Conservation (phyloP, 2,329 filamentous ascomycete species). For the Diplodia sapinea region DNA sequence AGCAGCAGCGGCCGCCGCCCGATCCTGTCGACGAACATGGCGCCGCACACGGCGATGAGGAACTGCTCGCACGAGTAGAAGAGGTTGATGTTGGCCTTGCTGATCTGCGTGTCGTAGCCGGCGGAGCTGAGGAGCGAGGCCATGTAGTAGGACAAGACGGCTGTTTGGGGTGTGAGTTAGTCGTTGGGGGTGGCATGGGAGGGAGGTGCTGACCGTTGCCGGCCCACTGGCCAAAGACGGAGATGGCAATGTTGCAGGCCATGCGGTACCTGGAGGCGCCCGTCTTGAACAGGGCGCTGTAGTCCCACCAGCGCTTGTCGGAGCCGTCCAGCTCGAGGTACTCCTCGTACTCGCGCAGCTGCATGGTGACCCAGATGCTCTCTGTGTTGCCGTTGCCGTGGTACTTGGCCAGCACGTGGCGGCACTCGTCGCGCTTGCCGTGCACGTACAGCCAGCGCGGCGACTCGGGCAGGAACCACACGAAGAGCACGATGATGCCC, state of each 20-base stretch:
- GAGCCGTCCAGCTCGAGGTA: conserved; percentile 54
- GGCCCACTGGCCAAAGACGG: conserved; percentile 57
- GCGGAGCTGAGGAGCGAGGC: conserved; percentile 23
- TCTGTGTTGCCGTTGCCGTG: conserved; percentile 63
- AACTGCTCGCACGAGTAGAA: conserved; percentile 39
- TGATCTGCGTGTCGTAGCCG: conserved; percentile 24
- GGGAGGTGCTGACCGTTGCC: conserved; percentile 37
- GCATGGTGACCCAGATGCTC: conserved; percentile 60
- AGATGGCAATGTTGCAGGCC: conserved; percentile 59
- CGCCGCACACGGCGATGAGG: conserved; percentile 44
- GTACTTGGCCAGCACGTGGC: conserved; percentile 60
- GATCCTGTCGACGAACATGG: conserved; percentile 43
- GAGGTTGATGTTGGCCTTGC: conserved; percentile 31
- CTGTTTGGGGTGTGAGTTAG: not conserved
- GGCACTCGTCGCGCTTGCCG: conserved; percentile 39
- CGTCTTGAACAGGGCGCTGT: conserved; percentile 59
- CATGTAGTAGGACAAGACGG: conserved; percentile 31
- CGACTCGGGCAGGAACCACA: conserved; percentile 57
- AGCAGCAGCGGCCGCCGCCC: conserved; percentile 45
- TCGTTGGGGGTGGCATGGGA: too few relatives aligned
- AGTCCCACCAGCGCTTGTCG: conserved; percentile 67
- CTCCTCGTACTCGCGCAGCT: conserved; percentile 63
- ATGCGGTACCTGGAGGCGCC: conserved; percentile 58
- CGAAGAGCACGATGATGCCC: conserved; percentile 49
- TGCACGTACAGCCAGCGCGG: conserved; percentile 56